Base-by-base conservation (phyloP, 805 yeast genomes). In the Tetrapisispora fleetii region DNA sequence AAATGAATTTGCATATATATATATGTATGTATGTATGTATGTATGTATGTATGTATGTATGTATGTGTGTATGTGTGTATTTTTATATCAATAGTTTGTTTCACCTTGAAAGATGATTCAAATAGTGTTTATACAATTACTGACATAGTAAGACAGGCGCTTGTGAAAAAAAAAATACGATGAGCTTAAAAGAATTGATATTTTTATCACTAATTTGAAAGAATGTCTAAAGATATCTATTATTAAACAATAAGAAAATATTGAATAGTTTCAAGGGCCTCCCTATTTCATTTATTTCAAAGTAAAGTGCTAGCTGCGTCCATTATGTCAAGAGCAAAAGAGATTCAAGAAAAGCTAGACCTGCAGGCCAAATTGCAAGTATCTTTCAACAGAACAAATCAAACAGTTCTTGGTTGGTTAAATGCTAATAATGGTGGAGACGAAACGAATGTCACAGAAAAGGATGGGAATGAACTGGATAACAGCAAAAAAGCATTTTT, bases 311-410 rank as follows among this genome's bases (percentile, higher is more conserved):
- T 13, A 4, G 10, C 5, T 8, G n/a, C 5, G n/a, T 32, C 14
- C n/a, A 32, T 32, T 18, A 48, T 48, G 50, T 43, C 50, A 17
- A 56, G 64, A 41, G 65, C 68, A 18, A 58, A 51, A 45, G 69
- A 65, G 44, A 60, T 64, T 4, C 62, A 63, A 49, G 69, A 64
- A 40, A 67, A 63, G 48, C 50, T 62, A 21, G 58, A 52, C 18
- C 44, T 67, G 18, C 68, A 64, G 40, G 67, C 69, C 3, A 55
- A 60, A 46, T 51, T 67, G 5, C 67, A 64, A 36, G 30, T 56
- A 1, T 50, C 63, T 1, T 60, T 65, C 38, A 56, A 45, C 24
- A 54, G 46, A 30, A 52, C 52, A 24, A 54, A 53, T 6, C 40
- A 54, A 17, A 59, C 56, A 40, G 69, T 64, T 1, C 43, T 54